Evolutionary conservation across 2,329 filamentous ascomycete genomes (phyloP).

Genomic region (Arthrobotrys sphaeroides): DNA sequence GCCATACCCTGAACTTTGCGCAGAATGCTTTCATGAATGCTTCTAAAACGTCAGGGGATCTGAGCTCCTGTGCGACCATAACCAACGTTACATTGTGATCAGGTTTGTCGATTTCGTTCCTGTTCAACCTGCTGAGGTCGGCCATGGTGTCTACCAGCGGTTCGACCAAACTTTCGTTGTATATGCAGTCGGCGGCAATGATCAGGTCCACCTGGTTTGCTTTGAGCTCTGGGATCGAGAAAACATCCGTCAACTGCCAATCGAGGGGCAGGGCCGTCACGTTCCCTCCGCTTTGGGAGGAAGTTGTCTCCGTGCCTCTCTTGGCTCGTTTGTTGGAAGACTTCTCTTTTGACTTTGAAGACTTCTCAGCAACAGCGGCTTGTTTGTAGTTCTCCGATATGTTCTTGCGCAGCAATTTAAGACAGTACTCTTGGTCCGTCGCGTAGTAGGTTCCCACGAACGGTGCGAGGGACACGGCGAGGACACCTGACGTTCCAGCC

Average conservation of each 20-base stretch:
- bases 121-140: constrained; percentile 72
- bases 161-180: constrained; percentile 84
- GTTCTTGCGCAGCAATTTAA: constrained; percentile 79
- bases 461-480: constrained; percentile 73
- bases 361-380: background rate
- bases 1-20: constrained; percentile 76
- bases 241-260: constrained; percentile 78
- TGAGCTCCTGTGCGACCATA: constrained; percentile 86
- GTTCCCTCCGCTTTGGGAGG: constrained; percentile 58
- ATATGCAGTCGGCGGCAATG: constrained; percentile 91
- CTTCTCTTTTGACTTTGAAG: constrained; percentile 13
- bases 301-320: constrained; percentile 30
- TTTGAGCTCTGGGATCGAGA: constrained; percentile 55
- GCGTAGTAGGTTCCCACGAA: constrained; percentile 74
- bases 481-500: constrained; percentile 83
- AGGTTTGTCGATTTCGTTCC: constrained; percentile 4
- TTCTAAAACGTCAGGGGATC: constrained; percentile 85
- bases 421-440: constrained; percentile 88
- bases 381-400: constrained; percentile 69
- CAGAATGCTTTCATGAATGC: constrained; percentile 78
- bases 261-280: constrained; percentile 74
- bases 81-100: constrained; percentile 68
- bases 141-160: constrained; percentile 84
- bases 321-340: constrained; percentile 35
- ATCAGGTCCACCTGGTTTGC: constrained; percentile 73